Evolutionary conservation across 106 monocot species (phyloP).

Genomic region (Dendrobium huoshanense): DNA sequence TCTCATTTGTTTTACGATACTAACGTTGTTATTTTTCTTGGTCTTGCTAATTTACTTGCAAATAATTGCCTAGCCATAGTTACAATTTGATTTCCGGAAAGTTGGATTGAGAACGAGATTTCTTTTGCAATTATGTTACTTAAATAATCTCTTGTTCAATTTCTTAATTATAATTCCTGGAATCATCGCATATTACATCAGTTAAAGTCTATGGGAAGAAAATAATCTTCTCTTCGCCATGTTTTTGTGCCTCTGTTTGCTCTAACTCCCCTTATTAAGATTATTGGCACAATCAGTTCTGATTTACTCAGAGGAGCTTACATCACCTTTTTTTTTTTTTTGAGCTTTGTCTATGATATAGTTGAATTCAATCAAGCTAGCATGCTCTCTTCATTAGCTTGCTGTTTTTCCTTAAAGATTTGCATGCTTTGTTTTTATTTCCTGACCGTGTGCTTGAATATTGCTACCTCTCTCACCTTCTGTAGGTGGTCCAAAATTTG

Average conservation of each 20-base stretch:
- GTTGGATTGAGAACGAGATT: too few relatives aligned
- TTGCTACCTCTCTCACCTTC: not conserved
- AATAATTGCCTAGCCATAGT: too few relatives aligned
- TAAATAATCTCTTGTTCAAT: too few relatives aligned
- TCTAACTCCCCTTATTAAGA: not conserved
- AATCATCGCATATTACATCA: too few relatives aligned
- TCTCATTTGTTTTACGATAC: too few relatives aligned
- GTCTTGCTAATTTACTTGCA: too few relatives aligned
- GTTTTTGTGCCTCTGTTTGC: not conserved
- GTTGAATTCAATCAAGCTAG: not conserved
- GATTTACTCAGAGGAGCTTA: not conserved
- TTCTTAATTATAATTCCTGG: too few relatives aligned
- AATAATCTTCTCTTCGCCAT: not conserved
- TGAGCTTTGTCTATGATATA: not conserved
- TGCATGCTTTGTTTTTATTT: not conserved
- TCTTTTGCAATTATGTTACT: too few relatives aligned
- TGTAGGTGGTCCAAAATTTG: slow-evolving; percentile 97
- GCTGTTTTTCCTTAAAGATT: not conserved
- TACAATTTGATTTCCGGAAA: too few relatives aligned
- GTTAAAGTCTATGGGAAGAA: not conserved
- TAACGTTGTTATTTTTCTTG: too few relatives aligned
- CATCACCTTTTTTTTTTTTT: not conserved
- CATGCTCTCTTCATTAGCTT: not conserved
- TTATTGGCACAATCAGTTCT: not conserved
- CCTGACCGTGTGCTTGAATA: not conserved